phyloP scores from a whole-genome alignment of 805 yeast genomes.

The Teunomyces lycoperdinae region DNA sequence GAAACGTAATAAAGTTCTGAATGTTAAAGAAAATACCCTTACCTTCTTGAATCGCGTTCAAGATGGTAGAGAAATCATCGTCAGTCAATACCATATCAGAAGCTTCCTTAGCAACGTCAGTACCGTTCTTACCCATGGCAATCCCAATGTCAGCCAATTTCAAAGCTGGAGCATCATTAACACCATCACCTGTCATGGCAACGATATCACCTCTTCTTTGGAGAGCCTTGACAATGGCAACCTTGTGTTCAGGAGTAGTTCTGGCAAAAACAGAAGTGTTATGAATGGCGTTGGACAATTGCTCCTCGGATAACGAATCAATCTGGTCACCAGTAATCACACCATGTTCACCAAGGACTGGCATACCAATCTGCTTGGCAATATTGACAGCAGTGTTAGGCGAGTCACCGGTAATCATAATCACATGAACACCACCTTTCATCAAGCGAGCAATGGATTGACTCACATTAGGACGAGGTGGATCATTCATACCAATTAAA shows the following conservation, averaged over 20 bases:
- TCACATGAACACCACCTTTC: slow-evolving; percentile 94
- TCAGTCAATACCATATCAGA: slow-evolving; percentile 97
- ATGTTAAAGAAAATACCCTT: slow-evolving; percentile 95
- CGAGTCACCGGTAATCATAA: slow-evolving; percentile 96
- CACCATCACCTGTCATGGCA: slow-evolving; percentile 99
- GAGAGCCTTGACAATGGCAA: slow-evolving; percentile 83
- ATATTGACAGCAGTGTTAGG: slow-evolving; percentile 83
- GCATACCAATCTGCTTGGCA: slow-evolving; percentile 89
- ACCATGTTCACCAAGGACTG: slow-evolving; percentile 59
- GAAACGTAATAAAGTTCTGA: slow-evolving; percentile 92
- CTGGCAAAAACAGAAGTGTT: slow-evolving; percentile 89
- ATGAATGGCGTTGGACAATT: slow-evolving; percentile 70
- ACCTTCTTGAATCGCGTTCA: slow-evolving; percentile 82
- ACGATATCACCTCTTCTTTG: slow-evolving; percentile 91
- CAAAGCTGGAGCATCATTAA: slow-evolving; percentile 97
- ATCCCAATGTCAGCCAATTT: slow-evolving; percentile 95
- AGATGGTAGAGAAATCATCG: slow-evolving; percentile 92
- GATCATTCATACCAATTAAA: slow-evolving; percentile 93
- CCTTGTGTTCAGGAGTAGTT: slow-evolving; percentile 93
- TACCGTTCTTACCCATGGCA: slow-evolving; percentile 90
- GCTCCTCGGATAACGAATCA: slow-evolving; percentile 69
- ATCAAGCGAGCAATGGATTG: slow-evolving; percentile 70
- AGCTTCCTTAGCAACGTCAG: slow-evolving; percentile 98
- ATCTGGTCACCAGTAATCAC: slow-evolving; percentile 84
- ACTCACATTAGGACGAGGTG: slow-evolving; percentile 88